Base-by-base conservation (phyloP, 1,284 basidiomycete species). In the Melanopsichium pennsylvanicum region DNA sequence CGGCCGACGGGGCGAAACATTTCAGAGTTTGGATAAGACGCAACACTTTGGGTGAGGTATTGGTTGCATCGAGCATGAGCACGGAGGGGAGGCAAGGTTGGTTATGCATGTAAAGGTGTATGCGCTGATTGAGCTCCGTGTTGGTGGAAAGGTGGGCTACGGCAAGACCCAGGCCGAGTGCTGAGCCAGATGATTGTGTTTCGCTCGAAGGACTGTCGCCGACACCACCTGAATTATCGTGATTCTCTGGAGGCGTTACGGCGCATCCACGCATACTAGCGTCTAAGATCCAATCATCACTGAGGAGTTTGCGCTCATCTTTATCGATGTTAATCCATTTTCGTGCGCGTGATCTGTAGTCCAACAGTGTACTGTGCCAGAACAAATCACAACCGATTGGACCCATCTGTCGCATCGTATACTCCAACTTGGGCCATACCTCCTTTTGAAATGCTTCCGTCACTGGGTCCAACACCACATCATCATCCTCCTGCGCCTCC, bases 381-480 rank as follows among this genome's bases (percentile, higher is more conserved):
- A 68, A 37, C 16, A 75, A 48, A 37, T 75, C 74, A 46, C 57
- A 57, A 13, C 73, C 60, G 11, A 72, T 22, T 4, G 59, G 51
- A 5, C 74, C 74, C 10, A 67, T 56, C 5, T 72, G 41, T 0
- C 40, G 45, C 52, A 60, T 52, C 10, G 47, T 51, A 26, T 64
- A 69, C 7, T 63, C 49, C 43, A 75, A 60, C 38, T 63, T 54
- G 16, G 66, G 63, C 15, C 61, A 38, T 15, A 70, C 44, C 16
- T 64, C 26, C 25, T 60, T 60, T 3, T 49, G 40, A 21, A 73
- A 57, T n/a, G 44, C 41, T 15, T 60, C 36, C 8, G 37, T 45
- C 4, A 43, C 47, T 4, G 29, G 3, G 21, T 62, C 59, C 9
- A 46, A 22, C 25, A 19, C 34, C n/a, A 29, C 47, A 22, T 39